Conservation (phyloP, 805 yeast species). For the Lachancea fermentati region DNA sequence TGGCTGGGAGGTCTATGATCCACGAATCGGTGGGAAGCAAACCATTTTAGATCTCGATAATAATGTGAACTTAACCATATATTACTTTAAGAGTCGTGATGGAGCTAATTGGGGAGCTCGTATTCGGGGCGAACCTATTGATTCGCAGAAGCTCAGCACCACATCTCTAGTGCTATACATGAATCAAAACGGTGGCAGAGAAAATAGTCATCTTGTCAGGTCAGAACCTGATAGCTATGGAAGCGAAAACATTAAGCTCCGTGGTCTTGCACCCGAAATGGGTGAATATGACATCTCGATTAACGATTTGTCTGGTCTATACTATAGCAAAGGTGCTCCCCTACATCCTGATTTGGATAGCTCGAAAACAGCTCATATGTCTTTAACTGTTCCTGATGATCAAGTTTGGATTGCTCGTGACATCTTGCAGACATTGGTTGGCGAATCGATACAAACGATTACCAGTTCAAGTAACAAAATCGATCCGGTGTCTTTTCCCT, state of each 20-base stretch:
- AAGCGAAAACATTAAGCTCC: conserved; percentile 21
- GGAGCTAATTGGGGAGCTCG: conserved; percentile 79
- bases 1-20: conserved; percentile 86
- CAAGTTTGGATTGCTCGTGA: conserved; percentile 76
- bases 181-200: conserved; percentile 55
- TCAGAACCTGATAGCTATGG: background rate
- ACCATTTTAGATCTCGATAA: conserved; percentile 61
- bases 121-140: conserved; percentile 58
- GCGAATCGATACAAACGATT: conserved; percentile 57
- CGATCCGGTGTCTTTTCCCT: conserved; percentile 34
- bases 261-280: conserved; percentile 57
- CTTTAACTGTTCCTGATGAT: conserved; percentile 65
- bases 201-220: conserved; percentile 18
- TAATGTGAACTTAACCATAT: conserved; percentile 57
- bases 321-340: conserved; percentile 26
- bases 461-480: conserved; percentile 23
- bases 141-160: conserved; percentile 41
- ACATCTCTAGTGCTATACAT: conserved; percentile 73
- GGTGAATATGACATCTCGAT: conserved; percentile 59
- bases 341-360: conserved; percentile 48
- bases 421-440: conserved; percentile 60
- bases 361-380: conserved; percentile 53
- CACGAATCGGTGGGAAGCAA: conserved; percentile 82
- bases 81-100: conserved; percentile 66
- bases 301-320: conserved; percentile 44